Percentiles rank a stretch among this genome's conserved stretches.
These are phyloP conservation scores for Penicillium sp. DNA, from an alignment of 2,329 filamentous ascomycete species.

Conservation along the genomic window DNA sequence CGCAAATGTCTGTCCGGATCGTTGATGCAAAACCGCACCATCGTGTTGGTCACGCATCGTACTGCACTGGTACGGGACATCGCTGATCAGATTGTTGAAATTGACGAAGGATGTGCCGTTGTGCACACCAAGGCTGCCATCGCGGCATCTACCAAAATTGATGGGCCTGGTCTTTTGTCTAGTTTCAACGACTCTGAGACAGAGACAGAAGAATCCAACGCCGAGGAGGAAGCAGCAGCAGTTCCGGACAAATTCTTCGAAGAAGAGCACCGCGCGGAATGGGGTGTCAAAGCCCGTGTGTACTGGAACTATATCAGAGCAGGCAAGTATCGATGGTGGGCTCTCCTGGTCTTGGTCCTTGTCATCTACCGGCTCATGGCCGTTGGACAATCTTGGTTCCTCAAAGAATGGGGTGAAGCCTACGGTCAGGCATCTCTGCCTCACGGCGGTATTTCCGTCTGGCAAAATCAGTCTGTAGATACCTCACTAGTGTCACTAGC, in stretches of 20 bases:
- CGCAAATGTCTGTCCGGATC: conserved; percentile 58
- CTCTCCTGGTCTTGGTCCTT: conserved; percentile 63
- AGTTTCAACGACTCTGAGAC: conserved; percentile 13
- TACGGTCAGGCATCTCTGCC: conserved; percentile 50
- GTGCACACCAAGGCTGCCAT: conserved; percentile 53
- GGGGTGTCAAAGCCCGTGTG: conserved; percentile 71
- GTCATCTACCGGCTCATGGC: conserved; percentile 64
- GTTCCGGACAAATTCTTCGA: conserved; percentile 76
- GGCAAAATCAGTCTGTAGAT: conserved; percentile 7
- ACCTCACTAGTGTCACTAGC: conserved; percentile 8
- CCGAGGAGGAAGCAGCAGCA: conserved; percentile 52
- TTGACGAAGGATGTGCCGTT: conserved; percentile 61
- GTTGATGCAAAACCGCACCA: conserved; percentile 55
- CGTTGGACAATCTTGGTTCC: conserved; percentile 72
- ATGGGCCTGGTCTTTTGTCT: conserved; percentile 32
- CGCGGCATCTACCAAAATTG: conserved; percentile 42
- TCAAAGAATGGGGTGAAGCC: conserved; percentile 84
- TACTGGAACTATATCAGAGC: conserved; percentile 87
- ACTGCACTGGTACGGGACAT: conserved; percentile 71
- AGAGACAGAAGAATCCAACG: conserved; percentile 31
- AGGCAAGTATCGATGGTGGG: conserved; percentile 75
- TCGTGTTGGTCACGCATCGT: conserved; percentile 65
- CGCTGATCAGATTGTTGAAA: conserved; percentile 72
- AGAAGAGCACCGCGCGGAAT: conserved; percentile 72
- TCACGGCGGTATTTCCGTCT: conserved; percentile 17